Conservation (phyloP, 2,329 filamentous ascomycete genomes). For the Cladosporium cucumerinum region DNA sequence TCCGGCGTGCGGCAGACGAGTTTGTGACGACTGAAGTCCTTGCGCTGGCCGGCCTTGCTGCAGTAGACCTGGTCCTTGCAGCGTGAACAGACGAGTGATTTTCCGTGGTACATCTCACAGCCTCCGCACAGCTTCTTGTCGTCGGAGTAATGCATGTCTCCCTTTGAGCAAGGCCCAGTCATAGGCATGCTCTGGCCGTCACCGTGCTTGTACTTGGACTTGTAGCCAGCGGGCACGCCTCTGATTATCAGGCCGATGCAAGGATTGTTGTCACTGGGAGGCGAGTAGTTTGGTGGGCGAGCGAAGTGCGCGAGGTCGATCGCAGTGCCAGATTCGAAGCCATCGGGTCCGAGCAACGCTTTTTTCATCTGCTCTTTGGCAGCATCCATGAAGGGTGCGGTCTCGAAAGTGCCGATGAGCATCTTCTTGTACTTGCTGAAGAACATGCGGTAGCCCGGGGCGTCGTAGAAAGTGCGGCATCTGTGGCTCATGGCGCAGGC, state of each 20-base stretch:
- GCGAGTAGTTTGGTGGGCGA: neutral
- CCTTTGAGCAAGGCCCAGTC: neutral
- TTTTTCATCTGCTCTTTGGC: constrained; percentile 6
- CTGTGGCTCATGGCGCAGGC: constrained; percentile 11
- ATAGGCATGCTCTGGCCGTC: neutral
- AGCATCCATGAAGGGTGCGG: neutral
- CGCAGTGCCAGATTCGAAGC: neutral
- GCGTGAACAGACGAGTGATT: neutral
- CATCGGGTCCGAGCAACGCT: neutral
- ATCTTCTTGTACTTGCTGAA: neutral
- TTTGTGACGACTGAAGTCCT: neutral
- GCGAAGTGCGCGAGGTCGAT: constrained; percentile 5
- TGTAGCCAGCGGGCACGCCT: neutral
- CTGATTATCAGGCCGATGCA: neutral
- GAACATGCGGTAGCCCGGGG: neutral
- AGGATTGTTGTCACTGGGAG: neutral
- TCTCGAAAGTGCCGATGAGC: neutral
- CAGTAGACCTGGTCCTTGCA: constrained; percentile 8
- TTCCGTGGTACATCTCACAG: neutral
- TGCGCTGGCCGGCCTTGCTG: neutral
- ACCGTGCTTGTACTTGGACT: neutral
- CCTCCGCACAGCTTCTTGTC: neutral
- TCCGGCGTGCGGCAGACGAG: neutral
- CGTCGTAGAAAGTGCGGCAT: neutral
- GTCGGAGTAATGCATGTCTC: neutral